Evolutionary conservation across 768 basidiomycete species (phyloP).

Genomic region (Naganishia vaughanmartiniae): DNA sequence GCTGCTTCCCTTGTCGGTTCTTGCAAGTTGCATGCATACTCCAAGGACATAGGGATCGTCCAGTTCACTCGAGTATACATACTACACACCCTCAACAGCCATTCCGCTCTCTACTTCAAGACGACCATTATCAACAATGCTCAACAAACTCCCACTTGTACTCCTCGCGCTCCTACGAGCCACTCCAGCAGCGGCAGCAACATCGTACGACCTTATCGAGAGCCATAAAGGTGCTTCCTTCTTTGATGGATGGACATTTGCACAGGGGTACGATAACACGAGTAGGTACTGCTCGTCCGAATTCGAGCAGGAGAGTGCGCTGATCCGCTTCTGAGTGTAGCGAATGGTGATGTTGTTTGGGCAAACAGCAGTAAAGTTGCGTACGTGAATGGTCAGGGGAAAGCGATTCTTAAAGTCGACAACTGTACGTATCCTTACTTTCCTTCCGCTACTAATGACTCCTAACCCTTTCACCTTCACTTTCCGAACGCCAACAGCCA

Average conservation of each 20-base stretch:
- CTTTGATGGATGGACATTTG: slow-evolving; percentile 31
- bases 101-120: no score
- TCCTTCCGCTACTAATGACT: not conserved
- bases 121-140: not conserved
- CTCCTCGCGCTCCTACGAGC: not conserved
- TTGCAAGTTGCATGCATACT: no score
- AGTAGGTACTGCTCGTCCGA: slow-evolving; percentile 9
- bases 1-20: no score
- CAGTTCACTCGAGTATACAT: no score
- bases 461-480: not conserved
- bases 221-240: slow-evolving; percentile 22
- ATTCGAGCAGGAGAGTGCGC: not conserved
- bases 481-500: not conserved
- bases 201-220: slow-evolving; percentile 25
- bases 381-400: slow-evolving; percentile 21
- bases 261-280: slow-evolving; percentile 31
- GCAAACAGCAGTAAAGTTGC: slow-evolving; percentile 18
- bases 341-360: slow-evolving; percentile 32
- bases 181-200: not conserved
- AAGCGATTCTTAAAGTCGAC: slow-evolving; percentile 32
- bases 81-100: no score
- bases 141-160: not conserved
- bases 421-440: slow-evolving; percentile 22
- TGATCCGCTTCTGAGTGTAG: slow-evolving; percentile 6
- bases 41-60: no score